Evolutionary conservation across 495 filamentous ascomycete genomes (phyloP).

Genomic region (Penicillium pulvis): DNA sequence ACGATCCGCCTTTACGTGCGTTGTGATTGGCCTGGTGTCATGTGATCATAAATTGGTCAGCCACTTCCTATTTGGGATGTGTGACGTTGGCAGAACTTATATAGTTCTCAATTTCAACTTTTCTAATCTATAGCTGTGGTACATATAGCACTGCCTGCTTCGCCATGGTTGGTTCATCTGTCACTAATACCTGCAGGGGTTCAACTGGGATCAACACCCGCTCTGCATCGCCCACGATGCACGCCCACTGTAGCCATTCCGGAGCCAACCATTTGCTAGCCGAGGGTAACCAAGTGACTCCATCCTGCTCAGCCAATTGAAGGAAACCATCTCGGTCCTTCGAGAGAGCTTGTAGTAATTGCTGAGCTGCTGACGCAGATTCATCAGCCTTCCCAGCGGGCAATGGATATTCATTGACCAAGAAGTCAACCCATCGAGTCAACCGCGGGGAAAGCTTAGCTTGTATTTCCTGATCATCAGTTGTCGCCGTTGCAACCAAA

Average conservation of each 20-base stretch:
- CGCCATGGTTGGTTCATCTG: conserved; percentile 29
- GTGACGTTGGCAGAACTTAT: not conserved
- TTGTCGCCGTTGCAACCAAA: conserved; percentile 23
- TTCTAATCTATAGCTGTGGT: conserved; percentile 23
- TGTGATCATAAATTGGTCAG: conserved; percentile 34
- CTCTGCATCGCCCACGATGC: conserved; percentile 41
- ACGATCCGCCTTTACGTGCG: conserved; percentile 46
- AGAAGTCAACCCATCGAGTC: conserved; percentile 38
- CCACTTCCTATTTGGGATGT: conserved; percentile 10
- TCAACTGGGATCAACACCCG: conserved; percentile 42
- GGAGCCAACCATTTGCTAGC: conserved; percentile 43
- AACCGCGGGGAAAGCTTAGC: conserved; percentile 33
- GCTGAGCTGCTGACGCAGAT: not conserved
- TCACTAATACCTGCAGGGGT: conserved; percentile 34
- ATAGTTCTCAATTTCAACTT: not conserved
- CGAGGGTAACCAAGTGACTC: conserved; percentile 25
- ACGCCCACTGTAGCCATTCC: conserved; percentile 47
- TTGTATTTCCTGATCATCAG: conserved; percentile 13
- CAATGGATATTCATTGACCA: conserved; percentile 38
- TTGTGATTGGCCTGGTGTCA: conserved; percentile 41
- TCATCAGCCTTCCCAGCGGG: conserved; percentile 22
- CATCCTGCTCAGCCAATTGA: conserved; percentile 10
- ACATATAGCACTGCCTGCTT: conserved; percentile 47
- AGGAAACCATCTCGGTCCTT: conserved; percentile 1
- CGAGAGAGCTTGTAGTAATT: conserved; percentile 1